A percentile compares a stretch with the other conserved stretches of the same genome.
phyloP scores from a whole-genome alignment of 108 stramenopile species.

The Nitzschia palea region DNA sequence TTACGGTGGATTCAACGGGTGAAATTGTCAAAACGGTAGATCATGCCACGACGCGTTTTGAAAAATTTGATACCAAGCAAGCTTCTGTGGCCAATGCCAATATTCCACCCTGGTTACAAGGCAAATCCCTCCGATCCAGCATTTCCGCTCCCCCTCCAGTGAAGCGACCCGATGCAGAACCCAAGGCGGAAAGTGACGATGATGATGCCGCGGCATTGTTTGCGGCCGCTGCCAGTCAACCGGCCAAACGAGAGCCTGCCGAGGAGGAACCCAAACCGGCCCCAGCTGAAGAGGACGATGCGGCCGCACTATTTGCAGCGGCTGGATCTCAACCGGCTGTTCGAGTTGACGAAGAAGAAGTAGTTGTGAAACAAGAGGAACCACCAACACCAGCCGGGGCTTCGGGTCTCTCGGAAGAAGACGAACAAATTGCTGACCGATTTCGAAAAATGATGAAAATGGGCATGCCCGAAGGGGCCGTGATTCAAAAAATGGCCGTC shows the following conservation, averaged over 20 bases:
- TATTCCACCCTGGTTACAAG: conserved; percentile 4
- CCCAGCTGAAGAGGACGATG: neutral
- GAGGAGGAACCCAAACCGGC: neutral
- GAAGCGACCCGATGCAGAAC: neutral
- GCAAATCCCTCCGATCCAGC: too few species aligned
- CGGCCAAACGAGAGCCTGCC: neutral
- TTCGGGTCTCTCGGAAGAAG: too few species aligned
- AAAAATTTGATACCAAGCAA: neutral
- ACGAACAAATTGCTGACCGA: conserved; percentile 23
- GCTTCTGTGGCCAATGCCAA: neutral
- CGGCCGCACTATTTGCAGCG: conserved; percentile 8
- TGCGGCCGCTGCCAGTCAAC: neutral
- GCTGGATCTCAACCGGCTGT: neutral
- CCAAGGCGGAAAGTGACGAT: neutral
- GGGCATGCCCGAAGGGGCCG: conserved; percentile 43
- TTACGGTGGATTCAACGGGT: neutral
- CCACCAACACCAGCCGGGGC: too few species aligned
- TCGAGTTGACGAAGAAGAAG: conserved; percentile 17
- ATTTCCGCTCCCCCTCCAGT: neutral
- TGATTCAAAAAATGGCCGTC: conserved; percentile 29
- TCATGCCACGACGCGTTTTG: neutral
- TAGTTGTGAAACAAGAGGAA: conserved; percentile 17
- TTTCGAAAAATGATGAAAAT: conserved; percentile 37
- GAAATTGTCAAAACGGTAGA: neutral
- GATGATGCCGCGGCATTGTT: conserved; percentile 19